A percentile compares a stretch with the other conserved stretches of the same genome.
Conservation (phyloP, 768 basidiomycete species). For the Agrocybe praecox region DNA sequence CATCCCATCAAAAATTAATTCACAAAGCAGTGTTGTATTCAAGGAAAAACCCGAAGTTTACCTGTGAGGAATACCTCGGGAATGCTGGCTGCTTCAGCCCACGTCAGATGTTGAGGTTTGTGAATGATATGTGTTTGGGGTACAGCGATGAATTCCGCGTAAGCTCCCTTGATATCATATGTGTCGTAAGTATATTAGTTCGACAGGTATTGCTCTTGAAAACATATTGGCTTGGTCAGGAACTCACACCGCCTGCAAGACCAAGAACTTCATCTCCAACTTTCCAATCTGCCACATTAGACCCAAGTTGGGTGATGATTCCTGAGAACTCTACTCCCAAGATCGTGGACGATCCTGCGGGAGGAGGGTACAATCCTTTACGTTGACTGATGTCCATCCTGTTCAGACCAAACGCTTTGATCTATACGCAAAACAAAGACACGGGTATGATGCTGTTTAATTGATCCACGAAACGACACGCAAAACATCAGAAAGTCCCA, state of each 20-base stretch:
- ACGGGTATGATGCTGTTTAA: neutral
- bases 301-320: slow-evolving; percentile 53
- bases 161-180: slow-evolving; percentile 67
- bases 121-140: slow-evolving; percentile 65
- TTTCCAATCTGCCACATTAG: slow-evolving; percentile 53
- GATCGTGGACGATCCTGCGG: slow-evolving; percentile 72
- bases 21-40: neutral
- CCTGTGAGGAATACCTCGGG: slow-evolving; percentile 92
- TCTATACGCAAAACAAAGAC: slow-evolving; percentile 35
- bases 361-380: slow-evolving; percentile 74
- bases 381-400: slow-evolving; percentile 83
- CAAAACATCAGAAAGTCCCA: slow-evolving; percentile 21
- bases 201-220: neutral
- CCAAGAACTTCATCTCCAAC: slow-evolving; percentile 78
- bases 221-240: neutral
- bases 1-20: slow-evolving; percentile 1
- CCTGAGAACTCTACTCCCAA: slow-evolving; percentile 92
- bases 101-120: slow-evolving; percentile 78
- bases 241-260: slow-evolving; percentile 74
- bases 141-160: slow-evolving; percentile 83
- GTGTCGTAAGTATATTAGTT: neutral
- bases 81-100: slow-evolving; percentile 84
- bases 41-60: slow-evolving; percentile 23
- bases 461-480: neutral
- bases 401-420: slow-evolving; percentile 87